A percentile compares a stretch with the other conserved stretches of the same genome.
phyloP scores from a whole-genome alignment of 2,329 filamentous ascomycete species.

The Diaporthe sp. region DNA sequence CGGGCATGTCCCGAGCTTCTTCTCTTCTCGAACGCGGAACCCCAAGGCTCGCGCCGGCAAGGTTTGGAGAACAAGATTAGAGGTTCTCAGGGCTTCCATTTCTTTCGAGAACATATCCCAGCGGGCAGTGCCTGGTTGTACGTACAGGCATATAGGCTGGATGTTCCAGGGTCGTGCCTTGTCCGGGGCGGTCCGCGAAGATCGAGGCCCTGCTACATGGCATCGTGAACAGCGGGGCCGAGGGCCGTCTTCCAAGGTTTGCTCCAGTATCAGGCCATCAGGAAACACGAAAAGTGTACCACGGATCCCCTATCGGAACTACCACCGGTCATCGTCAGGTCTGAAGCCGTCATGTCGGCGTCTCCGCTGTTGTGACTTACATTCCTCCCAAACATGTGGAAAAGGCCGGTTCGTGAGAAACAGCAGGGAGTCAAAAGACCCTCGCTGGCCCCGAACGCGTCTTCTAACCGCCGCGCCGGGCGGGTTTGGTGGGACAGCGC shows the following conservation, averaged over 20 bases:
- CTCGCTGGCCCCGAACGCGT: not conserved
- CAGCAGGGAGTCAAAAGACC: not conserved
- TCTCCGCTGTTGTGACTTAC: conserved; percentile 17
- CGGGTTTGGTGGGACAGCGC: not conserved
- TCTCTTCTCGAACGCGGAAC: not conserved
- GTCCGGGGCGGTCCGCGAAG: conserved; percentile 9
- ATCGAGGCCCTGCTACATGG: not conserved
- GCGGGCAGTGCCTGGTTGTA: not conserved
- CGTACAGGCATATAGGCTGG: not conserved
- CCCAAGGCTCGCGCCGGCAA: not conserved
- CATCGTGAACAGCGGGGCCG: not conserved
- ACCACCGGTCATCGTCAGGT: not conserved
- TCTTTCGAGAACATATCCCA: not conserved
- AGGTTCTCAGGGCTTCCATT: not conserved
- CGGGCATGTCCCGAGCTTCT: conserved; percentile 6
- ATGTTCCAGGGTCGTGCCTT: not conserved
- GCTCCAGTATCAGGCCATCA: conserved; percentile 13
- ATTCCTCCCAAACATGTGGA: conserved; percentile 7
- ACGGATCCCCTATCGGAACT: not conserved
- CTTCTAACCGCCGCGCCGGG: conserved; percentile 12
- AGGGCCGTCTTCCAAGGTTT: not conserved
- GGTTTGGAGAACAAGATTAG: not conserved
- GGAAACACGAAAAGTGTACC: not conserved
- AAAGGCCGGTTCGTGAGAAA: not conserved
- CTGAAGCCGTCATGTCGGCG: not conserved